Base-by-base conservation (phyloP, 495 filamentous ascomycete genomes). In the Aspergillus conjunctus region DNA sequence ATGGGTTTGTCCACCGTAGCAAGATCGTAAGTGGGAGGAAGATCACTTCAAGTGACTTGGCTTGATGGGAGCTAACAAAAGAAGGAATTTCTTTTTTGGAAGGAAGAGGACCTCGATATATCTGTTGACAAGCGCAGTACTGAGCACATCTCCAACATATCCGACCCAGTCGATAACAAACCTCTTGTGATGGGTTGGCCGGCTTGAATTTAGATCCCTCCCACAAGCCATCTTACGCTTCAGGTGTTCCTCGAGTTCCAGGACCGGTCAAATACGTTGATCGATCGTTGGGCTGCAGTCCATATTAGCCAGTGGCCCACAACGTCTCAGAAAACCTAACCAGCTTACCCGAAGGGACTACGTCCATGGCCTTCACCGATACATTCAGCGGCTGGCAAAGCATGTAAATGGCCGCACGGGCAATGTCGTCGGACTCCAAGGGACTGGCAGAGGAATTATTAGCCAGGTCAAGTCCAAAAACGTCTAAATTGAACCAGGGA, bases 351-450 rank as follows among this genome's bases (percentile, higher is more conserved):
- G 54, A 56, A 32, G 43, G 30, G 17, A 56, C 43, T n/a, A 48
- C 43, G 34, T 48, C 54, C 26, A 56, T n/a, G 21, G 54, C 43
- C 26, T 56, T 56, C 6, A 56, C 54, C 2, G 54, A 56, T 18
- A 56, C 46, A 11, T 56, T 56, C 26, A 56, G 10, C 0, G 54
- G 54, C 18, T 56, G 41, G n/a, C 22, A 32, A 17, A 56, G 39
- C 54, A 56, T 56, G 45, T 14, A 20, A 9, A 39, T 33, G 31
- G 20, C 51, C 15, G 49, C 22, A 30, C 52, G 10, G 18, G 18
- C 7, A 20, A 54, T 43, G 20, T 43, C 34, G 26, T 15, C 10
- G 0, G 34, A 3, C 14, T 9, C 1, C 3, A 37, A 37, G 9
- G 34, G 34, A 9, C 34, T 37, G 34, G 1, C 0, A 1, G 1